Base-by-base conservation (phyloP, 306 rosid species). In the Medicago ruthenica region DNA sequence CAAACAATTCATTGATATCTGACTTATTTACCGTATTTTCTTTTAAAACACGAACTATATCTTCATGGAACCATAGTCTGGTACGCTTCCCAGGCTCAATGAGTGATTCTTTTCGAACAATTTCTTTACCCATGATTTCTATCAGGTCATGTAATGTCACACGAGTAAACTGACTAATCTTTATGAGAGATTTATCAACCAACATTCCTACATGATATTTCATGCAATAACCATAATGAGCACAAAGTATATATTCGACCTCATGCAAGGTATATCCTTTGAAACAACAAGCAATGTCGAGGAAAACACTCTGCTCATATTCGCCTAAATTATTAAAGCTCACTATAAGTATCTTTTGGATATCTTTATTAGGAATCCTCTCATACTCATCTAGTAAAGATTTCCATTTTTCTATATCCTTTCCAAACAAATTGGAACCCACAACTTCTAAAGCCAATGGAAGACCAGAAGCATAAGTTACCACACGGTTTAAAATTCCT, bases 131-230 rank as follows among this genome's bases (percentile, higher is more conserved):
- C 65, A 59, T 59, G 9, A 24, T 39, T 16, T 59, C 39, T 3
- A 59, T 24, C 65, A 59, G 12, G 17, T 22, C 65, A 59, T 59
- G 65, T 24, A 59, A 7, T 59, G 39, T 59, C 65, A 59, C 65
- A 11, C 1, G 8, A 12, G 0, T 0, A 1, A 0, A 1, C 2
- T 5, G 1, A 11, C 2, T 21, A 57, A 58, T 21, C 39, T 58
- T 58, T 21, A 58, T 58, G 16, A 58, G 64, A 58, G 64, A 58
- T 58, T 58, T 58, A 8, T 58, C 64, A 21, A 11, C 14, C 37
- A 58, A 58, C 64, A 4, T n/a, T 8, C 9, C 14, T 8, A 47
- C 13, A 8, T 9, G 2, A 50, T 50, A 20, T n/a, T 9, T 50
- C 57, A 50, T 50, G 57, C 9, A 50, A 3, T 0, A 8, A 6